A percentile compares a stretch with the other conserved stretches of the same genome.
Conservation (phyloP, 176 grass and related monocot genomes). For the Miscanthus lutarioriparius region DNA sequence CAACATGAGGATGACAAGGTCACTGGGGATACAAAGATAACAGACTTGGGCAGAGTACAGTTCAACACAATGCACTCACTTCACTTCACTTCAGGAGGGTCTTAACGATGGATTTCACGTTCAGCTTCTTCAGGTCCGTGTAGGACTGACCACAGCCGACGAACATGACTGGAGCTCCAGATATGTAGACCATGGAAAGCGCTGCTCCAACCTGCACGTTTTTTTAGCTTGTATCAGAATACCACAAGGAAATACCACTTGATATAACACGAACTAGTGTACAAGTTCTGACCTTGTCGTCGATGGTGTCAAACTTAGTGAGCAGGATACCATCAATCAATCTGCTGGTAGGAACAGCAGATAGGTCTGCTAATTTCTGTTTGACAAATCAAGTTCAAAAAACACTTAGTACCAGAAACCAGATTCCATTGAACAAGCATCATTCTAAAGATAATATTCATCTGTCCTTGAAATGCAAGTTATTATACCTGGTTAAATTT, state of each 20-base stretch:
- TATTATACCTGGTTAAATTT: conserved; percentile 84
- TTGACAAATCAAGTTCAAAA: not conserved
- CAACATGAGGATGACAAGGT: conserved; percentile 48
- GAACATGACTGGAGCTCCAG: conserved; percentile 93
- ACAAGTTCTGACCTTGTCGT: conserved; percentile 68
- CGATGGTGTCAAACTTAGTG: conserved; percentile 95
- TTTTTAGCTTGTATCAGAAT: not conserved
- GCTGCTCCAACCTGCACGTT: conserved; percentile 69
- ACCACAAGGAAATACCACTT: not conserved
- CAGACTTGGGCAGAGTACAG: conserved; percentile 3
- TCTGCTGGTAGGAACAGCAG: conserved; percentile 66
- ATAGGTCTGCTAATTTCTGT: conserved; percentile 96
- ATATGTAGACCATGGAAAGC: conserved; percentile 94
- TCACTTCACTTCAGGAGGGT: conserved; percentile 91
- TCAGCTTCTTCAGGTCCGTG: conserved; percentile 95
- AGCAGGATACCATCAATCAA: conserved; percentile 97
- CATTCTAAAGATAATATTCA: not conserved
- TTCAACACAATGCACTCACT: conserved; percentile 14
- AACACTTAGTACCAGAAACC: not conserved
- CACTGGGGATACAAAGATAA: conserved; percentile 43
- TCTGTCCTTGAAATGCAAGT: not conserved
- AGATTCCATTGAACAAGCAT: not conserved
- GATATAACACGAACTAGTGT: not conserved
- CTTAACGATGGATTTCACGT: conserved; percentile 93
- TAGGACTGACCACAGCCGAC: conserved; percentile 90